Conservation (phyloP, 768 basidiomycete genomes). For the Tricholoma flavovirens region DNA sequence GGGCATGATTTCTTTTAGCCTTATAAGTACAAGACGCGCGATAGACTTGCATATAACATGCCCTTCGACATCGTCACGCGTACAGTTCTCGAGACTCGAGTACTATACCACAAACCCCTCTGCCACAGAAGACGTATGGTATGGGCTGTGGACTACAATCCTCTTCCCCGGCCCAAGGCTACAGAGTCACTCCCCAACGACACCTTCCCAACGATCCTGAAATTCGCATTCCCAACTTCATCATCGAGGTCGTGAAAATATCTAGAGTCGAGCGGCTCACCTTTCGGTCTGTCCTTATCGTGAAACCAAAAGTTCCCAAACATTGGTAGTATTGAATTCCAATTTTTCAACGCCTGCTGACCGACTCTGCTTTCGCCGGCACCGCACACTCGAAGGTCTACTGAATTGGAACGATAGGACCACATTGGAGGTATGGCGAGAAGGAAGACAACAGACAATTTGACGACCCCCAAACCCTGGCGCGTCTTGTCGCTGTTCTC, state of each 20-base stretch:
- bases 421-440: constrained; percentile 18
- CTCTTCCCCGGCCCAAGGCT: constrained; percentile 11
- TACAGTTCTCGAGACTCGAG: too few relatives aligned
- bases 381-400: constrained; percentile 15
- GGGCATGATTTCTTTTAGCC: too few relatives aligned
- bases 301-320: constrained; percentile 12
- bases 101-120: constrained; percentile 1
- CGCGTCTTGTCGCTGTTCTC: background rate
- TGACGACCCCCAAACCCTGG: background rate
- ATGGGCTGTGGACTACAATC: constrained; percentile 10
- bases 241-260: constrained; percentile 16
- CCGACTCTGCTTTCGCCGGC: constrained; percentile 13
- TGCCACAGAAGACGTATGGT: constrained; percentile 7
- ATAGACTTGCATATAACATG: too few relatives aligned
- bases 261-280: constrained; percentile 11
- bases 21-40: too few relatives aligned
- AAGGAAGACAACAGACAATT: constrained; percentile 13
- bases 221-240: constrained; percentile 5
- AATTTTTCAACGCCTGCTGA: too few relatives aligned
- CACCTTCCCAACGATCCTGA: constrained; percentile 6
- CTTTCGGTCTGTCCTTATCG: constrained; percentile 15
- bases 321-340: constrained; percentile 13
- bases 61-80: too few relatives aligned
- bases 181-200: constrained; percentile 6
- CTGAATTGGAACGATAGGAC: constrained; percentile 15